Percentiles rank a stretch among this genome's conserved stretches.
Evolutionary conservation across 495 filamentous ascomycete genomes (phyloP).

Genomic region (Tuber calosporum): DNA sequence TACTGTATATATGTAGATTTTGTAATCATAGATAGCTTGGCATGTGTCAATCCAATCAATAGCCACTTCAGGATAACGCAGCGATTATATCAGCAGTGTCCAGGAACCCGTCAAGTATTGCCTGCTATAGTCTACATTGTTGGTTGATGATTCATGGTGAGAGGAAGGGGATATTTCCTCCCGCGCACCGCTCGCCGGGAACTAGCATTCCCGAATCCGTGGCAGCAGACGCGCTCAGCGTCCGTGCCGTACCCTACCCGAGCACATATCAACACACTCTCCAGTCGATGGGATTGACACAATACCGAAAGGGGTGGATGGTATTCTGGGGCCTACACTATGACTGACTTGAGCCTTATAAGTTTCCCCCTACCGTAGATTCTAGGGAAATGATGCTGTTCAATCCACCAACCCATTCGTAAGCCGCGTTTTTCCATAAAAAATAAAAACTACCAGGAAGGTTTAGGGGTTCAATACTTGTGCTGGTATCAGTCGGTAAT

Average conservation of each 20-base stretch:
- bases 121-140: constrained; percentile 39
- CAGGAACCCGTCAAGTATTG: constrained; percentile 51
- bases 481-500: too few relatives aligned
- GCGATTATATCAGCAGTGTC: constrained; percentile 46
- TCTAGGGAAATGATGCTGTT: too few relatives aligned
- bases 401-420: too few relatives aligned
- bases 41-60: constrained; percentile 45
- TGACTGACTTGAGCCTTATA: constrained; percentile 48
- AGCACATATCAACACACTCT: constrained; percentile 50
- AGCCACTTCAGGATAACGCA: constrained; percentile 51
- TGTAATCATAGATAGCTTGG: constrained; percentile 19
- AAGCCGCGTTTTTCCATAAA: too few relatives aligned
- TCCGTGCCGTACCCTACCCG: constrained; percentile 46
- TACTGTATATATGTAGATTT: constrained; percentile 3
- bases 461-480: too few relatives aligned
- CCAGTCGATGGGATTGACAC: constrained; percentile 59
- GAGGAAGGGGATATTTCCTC: constrained; percentile 10
- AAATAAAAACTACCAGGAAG: too few relatives aligned
- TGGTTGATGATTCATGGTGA: constrained; percentile 7
- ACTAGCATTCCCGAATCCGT: constrained; percentile 58
- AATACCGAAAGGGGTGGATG: constrained; percentile 49
- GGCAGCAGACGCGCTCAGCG: constrained; percentile 50
- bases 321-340: constrained; percentile 59
- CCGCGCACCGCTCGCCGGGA: constrained; percentile 53
- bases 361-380: too few relatives aligned